phyloP scores from a whole-genome alignment of 2,329 filamentous ascomycete genomes.

The Balansia obtecta region DNA sequence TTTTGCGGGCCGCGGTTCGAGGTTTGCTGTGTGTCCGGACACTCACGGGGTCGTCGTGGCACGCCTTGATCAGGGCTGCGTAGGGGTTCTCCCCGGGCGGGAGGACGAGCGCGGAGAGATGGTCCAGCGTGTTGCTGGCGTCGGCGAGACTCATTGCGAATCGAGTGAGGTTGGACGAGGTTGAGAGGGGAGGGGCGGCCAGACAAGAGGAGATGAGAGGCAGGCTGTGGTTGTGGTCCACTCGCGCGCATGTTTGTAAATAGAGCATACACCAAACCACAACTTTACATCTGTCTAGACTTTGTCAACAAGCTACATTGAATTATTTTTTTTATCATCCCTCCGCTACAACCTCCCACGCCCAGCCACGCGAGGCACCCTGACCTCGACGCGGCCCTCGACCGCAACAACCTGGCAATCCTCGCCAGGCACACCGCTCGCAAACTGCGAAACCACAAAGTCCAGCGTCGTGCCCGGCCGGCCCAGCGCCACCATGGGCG shows the following conservation, averaged over 20 bases:
- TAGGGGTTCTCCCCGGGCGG: conserved; percentile 59
- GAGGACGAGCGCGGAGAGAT: conserved; percentile 38
- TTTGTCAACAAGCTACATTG: neutral
- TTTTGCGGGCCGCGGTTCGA: no score
- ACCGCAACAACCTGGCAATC: conserved; percentile 73
- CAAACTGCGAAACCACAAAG: conserved; percentile 83
- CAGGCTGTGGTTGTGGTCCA: no score
- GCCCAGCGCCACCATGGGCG: conserved; percentile 86
- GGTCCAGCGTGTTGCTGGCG: conserved; percentile 38
- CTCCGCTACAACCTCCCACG: conserved; percentile 8
- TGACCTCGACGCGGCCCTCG: conserved; percentile 22
- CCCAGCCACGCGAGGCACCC: conserved; percentile 13
- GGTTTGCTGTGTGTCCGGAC: no score
- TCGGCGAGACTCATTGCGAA: conserved; percentile 13
- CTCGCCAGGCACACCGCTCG: conserved; percentile 68
- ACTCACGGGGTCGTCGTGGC: conserved; percentile 51
- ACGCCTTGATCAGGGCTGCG: conserved; percentile 56
- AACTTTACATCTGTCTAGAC: no score
- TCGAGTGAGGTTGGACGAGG: neutral
- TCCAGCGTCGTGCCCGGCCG: conserved; percentile 46
- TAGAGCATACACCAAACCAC: no score
- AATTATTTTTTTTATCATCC: neutral
- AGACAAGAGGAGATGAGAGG: no score
- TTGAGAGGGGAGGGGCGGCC: neutral
- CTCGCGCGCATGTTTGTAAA: no score